Evolutionary conservation across 257 asterid species (phyloP).

Genomic region (Leonotis leonurus): DNA sequence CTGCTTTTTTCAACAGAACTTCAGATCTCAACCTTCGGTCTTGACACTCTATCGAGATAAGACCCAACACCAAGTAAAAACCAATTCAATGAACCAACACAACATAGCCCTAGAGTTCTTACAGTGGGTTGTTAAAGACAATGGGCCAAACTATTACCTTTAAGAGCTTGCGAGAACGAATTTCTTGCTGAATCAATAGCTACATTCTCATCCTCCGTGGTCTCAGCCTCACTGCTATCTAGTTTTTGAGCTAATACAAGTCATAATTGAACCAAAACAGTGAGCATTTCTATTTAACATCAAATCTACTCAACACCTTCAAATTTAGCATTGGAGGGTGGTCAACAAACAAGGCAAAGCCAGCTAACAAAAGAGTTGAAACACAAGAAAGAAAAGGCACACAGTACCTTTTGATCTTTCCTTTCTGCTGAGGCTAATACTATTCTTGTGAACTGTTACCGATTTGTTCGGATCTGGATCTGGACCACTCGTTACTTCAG

Average conservation of each 20-base stretch:
- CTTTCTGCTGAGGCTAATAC: conserved; percentile 45
- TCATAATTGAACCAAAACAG: conserved; percentile 18
- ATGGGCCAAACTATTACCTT: conserved; percentile 38
- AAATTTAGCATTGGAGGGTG: conserved; percentile 4
- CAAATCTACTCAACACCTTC: not conserved
- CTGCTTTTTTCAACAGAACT: conserved; percentile 38
- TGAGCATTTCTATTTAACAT: conserved; percentile 14
- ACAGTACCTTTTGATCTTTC: conserved; percentile 65
- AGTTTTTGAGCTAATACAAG: conserved; percentile 37
- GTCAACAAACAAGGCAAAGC: conserved; percentile 5
- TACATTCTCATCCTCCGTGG: conserved; percentile 60
- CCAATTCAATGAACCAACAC: not conserved
- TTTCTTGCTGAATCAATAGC: conserved; percentile 66
- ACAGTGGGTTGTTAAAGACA: too few relatives aligned
- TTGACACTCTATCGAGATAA: conserved; percentile 64
- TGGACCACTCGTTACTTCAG: conserved; percentile 61
- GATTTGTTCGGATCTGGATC: conserved; percentile 75
- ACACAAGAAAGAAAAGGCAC: conserved; percentile 10
- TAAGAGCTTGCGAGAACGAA: conserved; percentile 88
- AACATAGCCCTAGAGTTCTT: too few relatives aligned
- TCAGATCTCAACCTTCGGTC: conserved; percentile 61
- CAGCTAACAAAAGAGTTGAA: conserved; percentile 15
- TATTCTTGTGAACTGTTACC: conserved; percentile 33
- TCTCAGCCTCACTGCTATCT: conserved; percentile 66
- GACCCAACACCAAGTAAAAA: not conserved